Base-by-base conservation (phyloP, 2,329 filamentous ascomycete species). In the Exophiala aquamarina region DNA sequence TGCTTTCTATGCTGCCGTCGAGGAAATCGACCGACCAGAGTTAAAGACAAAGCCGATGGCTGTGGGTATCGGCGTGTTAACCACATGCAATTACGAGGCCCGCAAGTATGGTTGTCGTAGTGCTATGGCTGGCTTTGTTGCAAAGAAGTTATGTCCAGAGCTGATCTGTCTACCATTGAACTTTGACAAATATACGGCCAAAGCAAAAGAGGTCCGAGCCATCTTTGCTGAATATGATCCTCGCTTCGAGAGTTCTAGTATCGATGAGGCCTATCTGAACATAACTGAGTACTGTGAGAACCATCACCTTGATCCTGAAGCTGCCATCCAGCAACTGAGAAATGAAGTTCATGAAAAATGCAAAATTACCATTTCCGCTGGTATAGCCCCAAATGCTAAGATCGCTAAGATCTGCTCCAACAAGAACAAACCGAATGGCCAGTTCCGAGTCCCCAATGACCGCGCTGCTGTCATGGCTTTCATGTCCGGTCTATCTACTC, bases 351-450 rank as follows among this genome's bases (percentile, higher is more conserved):
- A 86, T 29, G 79, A 88, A 50, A 83, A 80, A 60, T 86, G 89
- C 0, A 82, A 85, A 31, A 84, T 98, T 47, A 96, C 91, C 0
- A 85, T 98, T 3, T 96, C 91, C 13, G 93, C 92, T 1, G 93
- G 93, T 1, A 95, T 98, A 50, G 92, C 90, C 1, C 87, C 89
- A 1, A 98, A 98, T 65, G 85, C 91, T 0, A 92, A 90, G 63
- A 75, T 98, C 11, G 92, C 93, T 21, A 98, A 98, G 68, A 95
- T 98, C 23, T 89, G 87, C 59, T 95, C 89, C 14, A 96, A 98
- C 63, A 82, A 86, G 66, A 96, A 97, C 68, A 98, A 98, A 63
- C 93, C 93, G 0, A 95, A 98, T 59, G 93, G 93, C 0, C 93
- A 97, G 63, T 97, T 86, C 59, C 70, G 80, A 8, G 72, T 97